Conservation (phyloP, 139 green algal genomes). For the Monoraphidium neglectum region DNA sequence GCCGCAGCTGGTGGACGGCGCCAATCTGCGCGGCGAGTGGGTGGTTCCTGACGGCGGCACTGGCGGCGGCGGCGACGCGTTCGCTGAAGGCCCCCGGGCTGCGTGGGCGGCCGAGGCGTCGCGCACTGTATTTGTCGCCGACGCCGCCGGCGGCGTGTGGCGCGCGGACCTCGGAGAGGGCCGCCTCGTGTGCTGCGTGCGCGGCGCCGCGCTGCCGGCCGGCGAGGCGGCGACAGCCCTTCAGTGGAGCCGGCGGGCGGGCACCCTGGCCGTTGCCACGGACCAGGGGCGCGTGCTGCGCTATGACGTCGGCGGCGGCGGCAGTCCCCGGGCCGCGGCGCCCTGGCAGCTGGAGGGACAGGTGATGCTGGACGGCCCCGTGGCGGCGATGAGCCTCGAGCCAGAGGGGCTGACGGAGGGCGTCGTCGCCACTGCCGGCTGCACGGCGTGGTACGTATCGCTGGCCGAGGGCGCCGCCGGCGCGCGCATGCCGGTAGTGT, state of each 20-base stretch:
- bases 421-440: neutral
- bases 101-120: slow-evolving; percentile 20
- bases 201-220: neutral
- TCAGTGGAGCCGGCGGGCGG: slow-evolving; percentile 2
- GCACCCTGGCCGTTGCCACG: slow-evolving; percentile 13
- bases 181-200: neutral
- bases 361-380: slow-evolving; percentile 7
- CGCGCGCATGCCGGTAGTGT: slow-evolving; percentile 25
- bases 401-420: slow-evolving; percentile 8
- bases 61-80: neutral
- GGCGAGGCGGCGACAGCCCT: slow-evolving; percentile 9
- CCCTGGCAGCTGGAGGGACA: neutral
- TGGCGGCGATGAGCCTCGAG: slow-evolving; percentile 8
- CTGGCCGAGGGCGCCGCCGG: neutral
- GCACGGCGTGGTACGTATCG: slow-evolving; percentile 36
- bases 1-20: neutral
- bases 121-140: slow-evolving; percentile 27
- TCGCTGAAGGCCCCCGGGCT: too few species aligned
- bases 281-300: slow-evolving; percentile 3
- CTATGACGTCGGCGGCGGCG: neutral
- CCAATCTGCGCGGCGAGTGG: neutral
- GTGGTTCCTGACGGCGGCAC: slow-evolving; percentile 1
- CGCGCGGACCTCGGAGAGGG: slow-evolving; percentile 14
- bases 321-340: neutral
- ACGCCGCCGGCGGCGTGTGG: slow-evolving; percentile 16